Base-by-base conservation (phyloP, 2,329 filamentous ascomycete genomes). In the Blastomyces silverae region DNA sequence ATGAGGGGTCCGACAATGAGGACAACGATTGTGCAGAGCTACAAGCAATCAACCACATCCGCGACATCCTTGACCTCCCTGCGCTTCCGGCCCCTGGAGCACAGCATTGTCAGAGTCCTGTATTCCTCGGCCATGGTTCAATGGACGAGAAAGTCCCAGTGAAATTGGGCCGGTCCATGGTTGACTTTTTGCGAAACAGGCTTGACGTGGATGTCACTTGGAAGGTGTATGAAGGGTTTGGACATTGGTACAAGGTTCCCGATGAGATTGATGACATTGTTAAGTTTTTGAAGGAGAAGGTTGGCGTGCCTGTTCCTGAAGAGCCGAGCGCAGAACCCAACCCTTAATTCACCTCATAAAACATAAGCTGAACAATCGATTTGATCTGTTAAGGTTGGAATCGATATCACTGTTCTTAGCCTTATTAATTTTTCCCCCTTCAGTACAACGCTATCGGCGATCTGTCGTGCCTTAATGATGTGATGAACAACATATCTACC, bases 171-270 rank as follows among this genome's bases (percentile, higher is more conserved):
- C 67, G 77, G 53, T 69, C 66, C 6, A 72, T 77, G 15, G 67
- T 67, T 0, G 64, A 67, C 5, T 73, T 71, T 3, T 66, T 82
- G 63, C 28, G 31, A 7, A 48, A 44, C 6, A 44, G 20, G n/a
- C 58, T 68, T 15, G 10, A 42, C 13, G 66, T 67, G 66, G 61
- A 73, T 0, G 77, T 80, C 4, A 63, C 71, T 71, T 80, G 77
- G 76, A 76, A 76, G 63, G 46, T 66, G 0, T 84, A 83, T 69
- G 37, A 70, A 3, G 73, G 68, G 0, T 71, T 76, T 42, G 80
- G 80, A 0, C 81, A 83, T 66, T 82, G 81, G 79, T 81, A 82
- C 50, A 80, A 77, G 65, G 71, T 81, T 17, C 79, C 80, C 0
- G 78, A 82, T 56, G 78, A 81, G 67, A 78, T 81, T 65, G 77